Base-by-base conservation (phyloP, 306 rosid genomes). In the Vachellia collinsii region DNA sequence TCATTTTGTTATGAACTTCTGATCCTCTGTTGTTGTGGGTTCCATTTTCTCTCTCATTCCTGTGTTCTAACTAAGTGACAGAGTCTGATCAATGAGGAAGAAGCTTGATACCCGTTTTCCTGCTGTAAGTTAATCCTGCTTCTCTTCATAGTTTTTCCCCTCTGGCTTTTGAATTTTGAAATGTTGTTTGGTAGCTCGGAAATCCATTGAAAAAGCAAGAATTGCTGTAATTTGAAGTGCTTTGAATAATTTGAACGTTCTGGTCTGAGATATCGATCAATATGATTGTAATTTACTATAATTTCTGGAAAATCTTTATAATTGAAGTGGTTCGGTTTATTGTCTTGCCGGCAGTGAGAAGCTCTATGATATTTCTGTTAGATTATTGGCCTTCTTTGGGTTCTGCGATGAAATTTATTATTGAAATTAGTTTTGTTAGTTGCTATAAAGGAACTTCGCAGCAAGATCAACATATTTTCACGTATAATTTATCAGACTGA, bases 71-170 rank as follows among this genome's bases (percentile, higher is more conserved):
- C 77, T 83, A 58, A 46, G 72, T 75, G 77, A 13, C 37, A 80
- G 56, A 80, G 84, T 89, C 89, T 83, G 84, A 67, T 87, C 83
- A 88, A 94, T 94, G 98, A 92, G 87, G 98, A 94, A 92, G 91
- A 94, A 92, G 89, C 97, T 92, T 78, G 97, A 92, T 80, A 94
- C 98, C 68, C 97, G 98, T 84, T 94, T 94, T 77, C 98, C 98
- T 54, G 98, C 98, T 3, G 97, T 94, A 88, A 89, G 97, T 91
- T 16, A 50, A 51, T 73, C 80, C 11, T 1, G 5, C 53, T 56
- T 81, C 20, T 25, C 37, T 36, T 34, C 22, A 6, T 25, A 38
- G 4, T 6, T 25, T 79, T 72, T 20, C 34, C 34, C 2, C 41
- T 70, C 76, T 69, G 58, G 37, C 0, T 77, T 74, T 80, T 69